These are phyloP conservation scores for Cymbidium sinense DNA, from an alignment of 106 monocot species.

Conservation along the genomic window DNA sequence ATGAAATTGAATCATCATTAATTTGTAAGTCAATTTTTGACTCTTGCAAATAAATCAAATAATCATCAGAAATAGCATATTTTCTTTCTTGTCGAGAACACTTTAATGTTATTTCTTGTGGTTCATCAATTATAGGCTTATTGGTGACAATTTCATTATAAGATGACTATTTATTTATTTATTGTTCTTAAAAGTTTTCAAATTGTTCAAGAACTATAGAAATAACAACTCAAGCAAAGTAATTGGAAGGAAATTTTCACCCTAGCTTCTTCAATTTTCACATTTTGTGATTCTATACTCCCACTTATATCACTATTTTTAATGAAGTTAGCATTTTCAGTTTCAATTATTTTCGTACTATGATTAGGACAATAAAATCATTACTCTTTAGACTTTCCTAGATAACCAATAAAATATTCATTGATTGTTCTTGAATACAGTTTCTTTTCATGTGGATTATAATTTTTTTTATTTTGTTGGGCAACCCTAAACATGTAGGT, in stretches of 20 bases:
- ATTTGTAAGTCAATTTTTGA: slow-evolving; percentile 6
- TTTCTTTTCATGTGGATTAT: slow-evolving; percentile 17
- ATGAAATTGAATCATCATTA: slow-evolving; percentile 19
- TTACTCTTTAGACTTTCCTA: slow-evolving; percentile 4
- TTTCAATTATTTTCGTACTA: no score
- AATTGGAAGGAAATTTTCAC: neutral
- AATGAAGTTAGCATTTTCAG: slow-evolving; percentile 14
- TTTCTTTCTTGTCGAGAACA: slow-evolving; percentile 4
- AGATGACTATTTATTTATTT: neutral
- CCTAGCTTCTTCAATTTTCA: slow-evolving; percentile 5
- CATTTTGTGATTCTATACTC: neutral
- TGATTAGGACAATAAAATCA: slow-evolving; percentile 12
- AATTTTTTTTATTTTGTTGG: neutral
- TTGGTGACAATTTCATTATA: neutral
- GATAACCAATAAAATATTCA: slow-evolving; percentile 10
- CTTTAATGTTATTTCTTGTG: slow-evolving; percentile 7
- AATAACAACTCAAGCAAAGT: slow-evolving; percentile 2
- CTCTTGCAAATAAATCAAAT: slow-evolving; percentile 18
- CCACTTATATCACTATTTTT: slow-evolving; percentile 1
- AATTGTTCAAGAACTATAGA: neutral
- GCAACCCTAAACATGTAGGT: slow-evolving; percentile 13
- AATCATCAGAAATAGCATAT: slow-evolving; percentile 17
- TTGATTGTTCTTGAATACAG: neutral
- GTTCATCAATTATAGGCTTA: neutral
- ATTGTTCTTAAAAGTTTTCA: slow-evolving; percentile 4